Evolutionary conservation across 768 basidiomycete genomes (phyloP).

Genomic region (Amanita pseudoporphyria): DNA sequence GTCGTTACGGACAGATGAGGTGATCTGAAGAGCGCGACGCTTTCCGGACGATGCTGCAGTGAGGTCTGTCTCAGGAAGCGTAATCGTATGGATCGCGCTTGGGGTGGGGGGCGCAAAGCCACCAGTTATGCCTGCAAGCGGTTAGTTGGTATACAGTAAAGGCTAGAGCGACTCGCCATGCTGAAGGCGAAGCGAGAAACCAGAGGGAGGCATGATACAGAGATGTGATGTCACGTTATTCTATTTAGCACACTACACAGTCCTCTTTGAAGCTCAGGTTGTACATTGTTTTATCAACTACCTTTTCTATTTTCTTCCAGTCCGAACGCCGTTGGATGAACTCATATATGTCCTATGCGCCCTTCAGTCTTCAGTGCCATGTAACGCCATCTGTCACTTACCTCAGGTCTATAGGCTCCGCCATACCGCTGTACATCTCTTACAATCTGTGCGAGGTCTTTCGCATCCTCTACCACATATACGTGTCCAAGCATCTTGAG

Average conservation of each 20-base stretch:
- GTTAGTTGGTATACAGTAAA: neutral
- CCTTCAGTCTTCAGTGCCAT: neutral
- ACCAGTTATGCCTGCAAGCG: slow-evolving; percentile 58
- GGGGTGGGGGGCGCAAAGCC: slow-evolving; percentile 69
- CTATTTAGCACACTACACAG: slow-evolving; percentile 31
- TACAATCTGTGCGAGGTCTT: slow-evolving; percentile 93
- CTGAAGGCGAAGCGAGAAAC: slow-evolving; percentile 52
- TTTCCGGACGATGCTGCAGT: neutral
- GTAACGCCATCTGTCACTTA: slow-evolving; percentile 19
- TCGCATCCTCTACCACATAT: slow-evolving; percentile 91
- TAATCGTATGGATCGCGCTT: slow-evolving; percentile 42
- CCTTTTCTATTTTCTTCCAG: slow-evolving; percentile 98
- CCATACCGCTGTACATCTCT: slow-evolving; percentile 93
- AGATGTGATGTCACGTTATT: slow-evolving; percentile 7
- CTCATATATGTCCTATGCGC: slow-evolving; percentile 77
- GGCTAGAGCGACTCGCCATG: slow-evolving; percentile 31
- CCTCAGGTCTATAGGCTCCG: slow-evolving; percentile 91
- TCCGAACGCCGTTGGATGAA: slow-evolving; percentile 92
- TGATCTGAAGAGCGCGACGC: slow-evolving; percentile 26
- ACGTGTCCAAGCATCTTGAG: slow-evolving; percentile 98
- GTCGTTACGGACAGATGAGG: slow-evolving; percentile 39
- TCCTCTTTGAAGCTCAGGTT: slow-evolving; percentile 91
- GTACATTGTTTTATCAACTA: slow-evolving; percentile 93
- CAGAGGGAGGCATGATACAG: slow-evolving; percentile 38
- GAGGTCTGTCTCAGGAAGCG: slow-evolving; percentile 21